phyloP scores from a whole-genome alignment of 2,329 filamentous ascomycete genomes.

The Cercospora sp. region DNA sequence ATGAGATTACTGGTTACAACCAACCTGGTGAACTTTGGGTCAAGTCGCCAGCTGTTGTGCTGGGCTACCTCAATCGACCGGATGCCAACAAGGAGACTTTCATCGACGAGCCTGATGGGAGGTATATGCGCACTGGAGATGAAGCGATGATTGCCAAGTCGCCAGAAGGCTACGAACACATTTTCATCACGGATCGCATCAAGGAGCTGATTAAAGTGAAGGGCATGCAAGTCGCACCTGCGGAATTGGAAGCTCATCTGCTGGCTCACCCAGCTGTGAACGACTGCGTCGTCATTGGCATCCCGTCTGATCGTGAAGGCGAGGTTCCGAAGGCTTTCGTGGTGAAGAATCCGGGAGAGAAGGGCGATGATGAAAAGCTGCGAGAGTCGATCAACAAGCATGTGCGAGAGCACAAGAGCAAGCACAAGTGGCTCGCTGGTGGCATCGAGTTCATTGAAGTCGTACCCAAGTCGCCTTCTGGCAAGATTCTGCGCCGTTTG shows the following conservation, averaged over 20 bases:
- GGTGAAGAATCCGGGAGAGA: constrained; percentile 54
- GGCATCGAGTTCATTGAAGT: constrained; percentile 59
- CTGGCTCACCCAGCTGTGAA: constrained; percentile 72
- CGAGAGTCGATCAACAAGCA: constrained; percentile 57
- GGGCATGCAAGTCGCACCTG: constrained; percentile 80
- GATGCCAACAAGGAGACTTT: constrained; percentile 75
- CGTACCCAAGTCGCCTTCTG: constrained; percentile 63
- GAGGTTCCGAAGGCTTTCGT: constrained; percentile 66
- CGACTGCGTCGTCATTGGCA: constrained; percentile 75
- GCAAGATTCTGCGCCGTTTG: constrained; percentile 63
- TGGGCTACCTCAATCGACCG: constrained; percentile 86
- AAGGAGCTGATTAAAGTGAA: constrained; percentile 59
- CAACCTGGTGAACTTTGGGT: constrained; percentile 79
- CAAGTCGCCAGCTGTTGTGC: constrained; percentile 71
- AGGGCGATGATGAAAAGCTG: constrained; percentile 54
- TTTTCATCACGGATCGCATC: constrained; percentile 81
- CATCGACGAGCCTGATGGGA: constrained; percentile 58
- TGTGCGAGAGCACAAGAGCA: constrained; percentile 61
- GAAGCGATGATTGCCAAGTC: constrained; percentile 70
- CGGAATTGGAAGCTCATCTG: constrained; percentile 78
- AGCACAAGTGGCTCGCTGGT: constrained; percentile 63
- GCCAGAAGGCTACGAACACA: constrained; percentile 70
- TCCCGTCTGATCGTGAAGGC: constrained; percentile 63
- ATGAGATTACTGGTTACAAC: constrained; percentile 69
- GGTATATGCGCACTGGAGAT: constrained; percentile 77